Percentiles rank a stretch among this genome's conserved stretches.
phyloP scores from a whole-genome alignment of 192 early-diverging fungal species.

The Podila horticola region DNA sequence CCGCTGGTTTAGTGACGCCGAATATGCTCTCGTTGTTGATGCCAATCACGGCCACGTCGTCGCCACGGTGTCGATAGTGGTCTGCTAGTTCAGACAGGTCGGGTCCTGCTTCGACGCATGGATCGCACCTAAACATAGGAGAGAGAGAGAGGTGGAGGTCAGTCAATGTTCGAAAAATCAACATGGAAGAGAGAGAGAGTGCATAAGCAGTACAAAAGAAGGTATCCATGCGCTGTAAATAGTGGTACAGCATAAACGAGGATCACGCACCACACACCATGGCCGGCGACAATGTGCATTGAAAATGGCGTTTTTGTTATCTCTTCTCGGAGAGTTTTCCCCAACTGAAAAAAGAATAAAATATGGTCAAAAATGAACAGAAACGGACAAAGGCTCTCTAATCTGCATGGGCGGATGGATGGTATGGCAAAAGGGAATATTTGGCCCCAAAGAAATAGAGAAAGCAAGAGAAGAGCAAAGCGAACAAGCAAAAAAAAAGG shows the following conservation, averaged over 20 bases:
- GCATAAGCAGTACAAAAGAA: too few relatives aligned
- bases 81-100: conserved; percentile 37
- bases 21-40: conserved; percentile 52
- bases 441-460: neutral
- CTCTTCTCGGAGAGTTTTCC: neutral
- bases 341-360: neutral
- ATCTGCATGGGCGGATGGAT: neutral
- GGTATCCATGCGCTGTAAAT: too few relatives aligned
- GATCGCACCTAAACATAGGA: conserved; percentile 28
- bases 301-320: neutral
- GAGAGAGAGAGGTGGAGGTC: neutral
- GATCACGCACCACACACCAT: too few relatives aligned
- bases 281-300: too few relatives aligned
- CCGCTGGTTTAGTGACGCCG: conserved; percentile 11
- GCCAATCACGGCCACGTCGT: conserved; percentile 23
- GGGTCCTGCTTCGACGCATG: conserved; percentile 37
- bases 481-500: neutral
- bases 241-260: too few relatives aligned
- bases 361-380: too few relatives aligned
- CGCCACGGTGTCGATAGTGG: conserved; percentile 16
- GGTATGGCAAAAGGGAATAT: neutral
- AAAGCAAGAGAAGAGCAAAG: neutral
- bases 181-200: too few relatives aligned
- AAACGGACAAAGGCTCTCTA: too few relatives aligned
- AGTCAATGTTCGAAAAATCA: neutral